Conservation (phyloP, 768 basidiomycete species). For the Coprinopsis sp. region DNA sequence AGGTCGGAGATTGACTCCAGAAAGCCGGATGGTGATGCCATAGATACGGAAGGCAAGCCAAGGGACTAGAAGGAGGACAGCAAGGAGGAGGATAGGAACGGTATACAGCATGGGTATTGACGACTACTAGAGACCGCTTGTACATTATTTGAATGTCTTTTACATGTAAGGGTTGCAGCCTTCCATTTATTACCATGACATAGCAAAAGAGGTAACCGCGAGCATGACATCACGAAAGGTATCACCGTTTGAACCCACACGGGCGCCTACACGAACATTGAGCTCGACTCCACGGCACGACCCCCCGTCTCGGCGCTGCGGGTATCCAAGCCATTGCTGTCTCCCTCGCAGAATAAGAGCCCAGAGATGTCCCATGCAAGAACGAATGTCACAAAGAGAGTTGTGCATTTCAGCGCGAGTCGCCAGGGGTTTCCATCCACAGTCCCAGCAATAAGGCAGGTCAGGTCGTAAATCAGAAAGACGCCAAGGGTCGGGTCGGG, state of each 20-base stretch:
- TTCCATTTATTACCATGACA: neutral
- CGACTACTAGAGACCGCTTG: neutral
- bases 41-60: neutral
- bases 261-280: neutral
- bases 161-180: too few relatives aligned
- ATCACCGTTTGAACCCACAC: neutral
- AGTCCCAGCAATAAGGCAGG: slow-evolving; percentile 1
- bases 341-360: neutral
- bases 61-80: neutral
- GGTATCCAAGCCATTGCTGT: neutral
- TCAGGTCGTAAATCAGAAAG: slow-evolving; percentile 8
- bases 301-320: neutral
- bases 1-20: neutral
- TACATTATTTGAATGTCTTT: neutral
- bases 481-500: slow-evolving; percentile 6
- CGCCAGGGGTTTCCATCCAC: slow-evolving; percentile 4
- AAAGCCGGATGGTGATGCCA: neutral
- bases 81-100: neutral
- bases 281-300: neutral
- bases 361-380: slow-evolving; percentile 10
- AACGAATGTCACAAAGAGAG: neutral
- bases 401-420: slow-evolving; percentile 5
- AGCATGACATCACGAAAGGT: neutral
- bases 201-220: neutral
- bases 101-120: neutral